These are phyloP conservation scores for Pseudonectria buxi DNA, from an alignment of 2,329 filamentous ascomycete species.

Conservation along the genomic window DNA sequence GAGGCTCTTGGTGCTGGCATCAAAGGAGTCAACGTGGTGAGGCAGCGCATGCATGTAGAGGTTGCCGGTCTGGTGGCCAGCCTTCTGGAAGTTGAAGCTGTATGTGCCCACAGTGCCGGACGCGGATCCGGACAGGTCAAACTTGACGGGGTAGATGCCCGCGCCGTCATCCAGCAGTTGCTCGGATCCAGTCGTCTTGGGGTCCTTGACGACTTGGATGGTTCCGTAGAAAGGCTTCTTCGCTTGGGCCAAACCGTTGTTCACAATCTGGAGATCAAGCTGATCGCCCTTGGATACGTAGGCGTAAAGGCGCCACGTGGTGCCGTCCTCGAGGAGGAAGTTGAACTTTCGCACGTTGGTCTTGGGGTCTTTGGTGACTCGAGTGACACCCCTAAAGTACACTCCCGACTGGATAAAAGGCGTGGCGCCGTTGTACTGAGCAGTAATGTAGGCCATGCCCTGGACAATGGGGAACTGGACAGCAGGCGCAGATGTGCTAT, in stretches of 20 bases:
- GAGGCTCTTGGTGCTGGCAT: constrained; percentile 44
- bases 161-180: constrained; percentile 65
- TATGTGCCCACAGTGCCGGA: constrained; percentile 61
- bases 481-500: constrained; percentile 44
- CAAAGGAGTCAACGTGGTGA: constrained; percentile 76
- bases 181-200: constrained; percentile 50
- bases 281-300: constrained; percentile 51
- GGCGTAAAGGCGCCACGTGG: constrained; percentile 75
- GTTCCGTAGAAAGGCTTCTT: constrained; percentile 64
- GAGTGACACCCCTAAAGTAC: constrained; percentile 63
- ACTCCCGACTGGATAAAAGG: constrained; percentile 70
- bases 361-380: constrained; percentile 49
- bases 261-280: constrained; percentile 61
- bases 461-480: constrained; percentile 80
- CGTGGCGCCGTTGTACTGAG: constrained; percentile 60
- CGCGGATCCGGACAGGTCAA: constrained; percentile 57
- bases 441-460: constrained; percentile 84
- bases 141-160: constrained; percentile 65
- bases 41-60: constrained; percentile 84
- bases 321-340: constrained; percentile 63
- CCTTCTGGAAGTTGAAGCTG: constrained; percentile 64
- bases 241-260: constrained; percentile 59
- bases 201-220: constrained; percentile 78
- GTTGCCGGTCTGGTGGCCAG: constrained; percentile 51
- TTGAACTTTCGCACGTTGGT: constrained; percentile 69